Base-by-base conservation (phyloP, 2,329 filamentous ascomycete species). In the Trichoderma breve region DNA sequence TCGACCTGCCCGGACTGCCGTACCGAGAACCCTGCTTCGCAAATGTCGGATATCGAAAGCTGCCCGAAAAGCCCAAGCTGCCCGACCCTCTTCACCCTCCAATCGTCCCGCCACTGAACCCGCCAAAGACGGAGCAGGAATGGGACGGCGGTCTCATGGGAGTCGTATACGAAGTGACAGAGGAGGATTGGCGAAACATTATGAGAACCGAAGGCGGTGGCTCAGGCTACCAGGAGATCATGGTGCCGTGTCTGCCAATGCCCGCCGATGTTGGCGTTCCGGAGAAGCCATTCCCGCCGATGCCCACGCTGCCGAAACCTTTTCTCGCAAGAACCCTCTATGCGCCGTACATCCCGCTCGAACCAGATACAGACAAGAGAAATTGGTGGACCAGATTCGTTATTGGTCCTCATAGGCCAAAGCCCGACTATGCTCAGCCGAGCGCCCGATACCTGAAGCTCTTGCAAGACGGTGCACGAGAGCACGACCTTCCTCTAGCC, bases 21-120 rank as follows among this genome's bases (percentile, higher is more conserved):
- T 98, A 98, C 82, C 79, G 83, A 14, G 96, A 98, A 81, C 95
- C 96, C 0, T 97, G 95, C 81, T 98, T 98, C 80, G 94, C 94
- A 71, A 97, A 97, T 77, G 92, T 91, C 3, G 88, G 87, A 18
- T 86, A 86, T 67, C 88, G 91, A 62, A 86, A 89, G 79, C 74
- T 86, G 53, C 85, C 84, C 18, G 83, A 82, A 73, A 76, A 80
- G 71, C 79, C 77, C 15, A 78, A 77, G 72, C 79, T 81, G 34
- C 80, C 81, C 21, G 79, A 79, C 66, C 79, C 79, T 21, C 76
- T 73, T 61, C 75, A 78, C 61, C 79, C 79, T 12, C 79, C 76
- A 30, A 77, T 76, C 57, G 70, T 80, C n/a, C 79, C 77, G 43
- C 76, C 74, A 34, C 73, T 73, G 74, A 76, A 76, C 7, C 73